phyloP scores from a whole-genome alignment of 2,329 filamentous ascomycete genomes.

The Pseudogymnoascus pannorum region DNA sequence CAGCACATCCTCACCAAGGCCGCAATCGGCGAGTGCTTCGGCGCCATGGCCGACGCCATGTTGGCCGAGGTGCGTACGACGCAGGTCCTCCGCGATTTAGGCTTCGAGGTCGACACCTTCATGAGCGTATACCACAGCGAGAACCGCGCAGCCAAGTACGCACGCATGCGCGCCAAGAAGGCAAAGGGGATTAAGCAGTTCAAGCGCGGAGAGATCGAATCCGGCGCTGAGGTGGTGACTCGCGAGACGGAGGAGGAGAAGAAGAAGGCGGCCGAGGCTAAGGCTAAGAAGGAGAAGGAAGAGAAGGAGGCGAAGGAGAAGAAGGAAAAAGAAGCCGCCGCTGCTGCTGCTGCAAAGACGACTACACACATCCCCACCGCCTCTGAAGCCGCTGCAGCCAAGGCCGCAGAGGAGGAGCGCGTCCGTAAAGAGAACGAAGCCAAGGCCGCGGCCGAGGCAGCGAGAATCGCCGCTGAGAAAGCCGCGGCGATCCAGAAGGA shows the following conservation, averaged over 20 bases:
- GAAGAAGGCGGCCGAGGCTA: background rate
- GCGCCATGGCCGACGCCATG: background rate
- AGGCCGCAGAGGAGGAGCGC: background rate
- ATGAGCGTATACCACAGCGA: conserved; percentile 9
- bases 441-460: background rate
- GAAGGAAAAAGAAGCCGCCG: background rate
- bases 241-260: conserved; percentile 1
- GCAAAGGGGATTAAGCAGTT: conserved; percentile 2
- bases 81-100: background rate
- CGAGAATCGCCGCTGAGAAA: background rate
- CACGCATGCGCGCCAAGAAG: background rate
- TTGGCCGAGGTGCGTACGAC: conserved; percentile 4
- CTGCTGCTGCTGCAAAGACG: background rate
- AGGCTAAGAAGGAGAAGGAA: background rate
- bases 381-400: background rate
- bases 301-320: background rate
- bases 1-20: background rate
- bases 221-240: background rate
- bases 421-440: background rate
- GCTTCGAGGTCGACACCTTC: conserved; percentile 11
- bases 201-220: background rate
- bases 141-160: background rate
- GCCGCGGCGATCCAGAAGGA: background rate
- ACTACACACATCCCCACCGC: background rate
- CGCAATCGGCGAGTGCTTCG: conserved; percentile 4